Evolutionary conservation across 768 basidiomycete species (phyloP), one percentile per base, ranked within the genome.

Genomic region (Erythrobasidium yunnanense): DNA sequence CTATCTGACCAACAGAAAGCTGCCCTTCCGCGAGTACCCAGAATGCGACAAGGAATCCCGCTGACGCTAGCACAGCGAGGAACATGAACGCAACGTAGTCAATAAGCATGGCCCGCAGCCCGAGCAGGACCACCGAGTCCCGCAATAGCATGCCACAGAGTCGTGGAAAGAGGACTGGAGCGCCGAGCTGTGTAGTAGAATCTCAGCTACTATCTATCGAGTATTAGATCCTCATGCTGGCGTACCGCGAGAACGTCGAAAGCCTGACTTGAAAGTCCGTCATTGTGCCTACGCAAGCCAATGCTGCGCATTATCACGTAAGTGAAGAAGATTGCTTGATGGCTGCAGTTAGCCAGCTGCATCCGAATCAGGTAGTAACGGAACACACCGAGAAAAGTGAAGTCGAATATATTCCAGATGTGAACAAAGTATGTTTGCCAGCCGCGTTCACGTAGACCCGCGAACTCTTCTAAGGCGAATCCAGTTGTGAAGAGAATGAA

Each of bases 161-260:
- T 84, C 89, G 82, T 22, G 90, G 90, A 72, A 90, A 86, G 25
- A 92, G 80, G 55, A 91, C 84, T 72, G 88, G 90, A 1, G 85
- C 88, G 0, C 47, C 70, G 18, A 72, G 49, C 56, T 58, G 27
- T 11, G 54, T 17, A 52, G 20, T 15, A 20, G 50, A 22, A 23
- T 11, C 8, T 27, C 8, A 8, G 30, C 17, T n/a, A n/a, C n/a
- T n/a, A n/a, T n/a, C n/a, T n/a, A n/a, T n/a, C n/a, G n/a, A n/a
- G n/a, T n/a, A n/a, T n/a, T n/a, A n/a, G n/a, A n/a, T n/a, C n/a
- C n/a, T n/a, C n/a, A n/a, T n/a, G n/a, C n/a, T n/a, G 23, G 47
- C 56, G 5, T 47, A 58, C 56, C 1, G 90, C 81, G 55, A 93
- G 80, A 32, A 90, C 80, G 71, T 92, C 89, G 71, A 92, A 90